Evolutionary conservation across 306 rosid species (phyloP), one percentile per base, ranked within the genome.

Genomic region (Cotoneaster glaucophyllus): DNA sequence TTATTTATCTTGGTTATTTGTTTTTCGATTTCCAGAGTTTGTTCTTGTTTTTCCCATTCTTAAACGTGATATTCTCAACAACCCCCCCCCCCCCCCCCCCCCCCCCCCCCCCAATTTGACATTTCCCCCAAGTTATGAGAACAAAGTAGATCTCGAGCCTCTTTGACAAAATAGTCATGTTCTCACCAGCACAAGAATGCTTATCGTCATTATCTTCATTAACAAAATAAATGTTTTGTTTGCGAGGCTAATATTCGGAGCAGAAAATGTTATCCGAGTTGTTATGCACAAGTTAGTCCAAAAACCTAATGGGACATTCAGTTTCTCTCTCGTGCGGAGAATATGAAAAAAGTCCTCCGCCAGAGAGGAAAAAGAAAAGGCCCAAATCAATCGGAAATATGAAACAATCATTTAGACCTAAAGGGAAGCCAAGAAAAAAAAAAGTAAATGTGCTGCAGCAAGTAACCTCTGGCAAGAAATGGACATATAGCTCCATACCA

Each of bases 351-450:
- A 59, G 78, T 76, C 85, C 82, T 79, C 77, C 59, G 73, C 43
- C 61, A 59, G 84, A 70, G 82, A 78, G 43, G 53, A 66, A 65
- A 14, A 2, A 22, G 34, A 11, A 57, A 73, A 69, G 74, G 73
- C 87, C 80, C 70, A 89, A 71, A 77, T 79, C 82, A 39, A 31
- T 63, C 78, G 79, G 73, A 59, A 74, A 69, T 54, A 64, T 73
- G 32, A 85, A 85, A 77, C 74, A 68, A 69, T 67, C 78, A 76
- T 53, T 76, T 64, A 69, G 75, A 86, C 77, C 78, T 41, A 52
- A 66, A 78, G 82, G 70, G 64, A 58, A 15, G 18, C 45, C 69
- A 59, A 54, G 37, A 41, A 44, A 73, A 64, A 31, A 32, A 62
- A n/a, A 63, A 1, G 53, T 69, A 70, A 70, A 76, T 26, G 19